phyloP scores from a whole-genome alignment of 768 basidiomycete species.

The Jaapia argillacea region DNA sequence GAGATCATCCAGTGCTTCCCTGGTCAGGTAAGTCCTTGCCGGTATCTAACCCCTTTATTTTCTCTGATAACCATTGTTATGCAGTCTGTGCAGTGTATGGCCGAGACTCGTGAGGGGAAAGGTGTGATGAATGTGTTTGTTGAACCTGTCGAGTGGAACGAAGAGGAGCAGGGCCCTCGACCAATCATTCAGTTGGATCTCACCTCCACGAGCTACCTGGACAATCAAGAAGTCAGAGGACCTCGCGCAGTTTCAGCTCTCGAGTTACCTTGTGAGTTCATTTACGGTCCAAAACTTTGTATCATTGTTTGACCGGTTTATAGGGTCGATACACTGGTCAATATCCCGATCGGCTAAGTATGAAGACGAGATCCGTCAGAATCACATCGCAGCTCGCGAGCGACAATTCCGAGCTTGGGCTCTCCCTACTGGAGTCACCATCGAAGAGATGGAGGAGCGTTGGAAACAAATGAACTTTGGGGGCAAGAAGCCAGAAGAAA shows the following conservation, averaged over 20 bases:
- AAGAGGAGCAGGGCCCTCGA: constrained; percentile 21
- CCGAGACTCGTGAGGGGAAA: constrained; percentile 40
- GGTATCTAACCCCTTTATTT: no score
- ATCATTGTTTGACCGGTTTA: constrained; percentile 23
- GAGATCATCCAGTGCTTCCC: constrained; percentile 56
- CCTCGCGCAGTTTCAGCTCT: constrained; percentile 23
- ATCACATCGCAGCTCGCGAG: constrained; percentile 6
- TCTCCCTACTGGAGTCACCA: neutral
- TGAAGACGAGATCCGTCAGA: constrained; percentile 5
- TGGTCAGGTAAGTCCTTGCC: constrained; percentile 50
- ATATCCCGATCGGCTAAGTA: constrained; percentile 3
- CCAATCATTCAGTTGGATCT: constrained; percentile 55
- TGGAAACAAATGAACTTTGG: neutral
- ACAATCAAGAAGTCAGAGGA: constrained; percentile 25
- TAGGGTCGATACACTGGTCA: constrained; percentile 9
- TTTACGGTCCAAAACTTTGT: neutral
- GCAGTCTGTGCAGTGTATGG: constrained; percentile 49
- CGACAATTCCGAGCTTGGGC: constrained; percentile 5
- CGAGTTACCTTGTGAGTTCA: constrained; percentile 20
- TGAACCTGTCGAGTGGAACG: constrained; percentile 42
- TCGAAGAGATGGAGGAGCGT: neutral
- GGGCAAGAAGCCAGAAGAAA: neutral
- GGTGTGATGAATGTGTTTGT: constrained; percentile 53
- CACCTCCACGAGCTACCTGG: constrained; percentile 33
- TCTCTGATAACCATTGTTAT: no score